Conservation (phyloP, 2,329 filamentous ascomycete species). For the Xylariales sp. region DNA sequence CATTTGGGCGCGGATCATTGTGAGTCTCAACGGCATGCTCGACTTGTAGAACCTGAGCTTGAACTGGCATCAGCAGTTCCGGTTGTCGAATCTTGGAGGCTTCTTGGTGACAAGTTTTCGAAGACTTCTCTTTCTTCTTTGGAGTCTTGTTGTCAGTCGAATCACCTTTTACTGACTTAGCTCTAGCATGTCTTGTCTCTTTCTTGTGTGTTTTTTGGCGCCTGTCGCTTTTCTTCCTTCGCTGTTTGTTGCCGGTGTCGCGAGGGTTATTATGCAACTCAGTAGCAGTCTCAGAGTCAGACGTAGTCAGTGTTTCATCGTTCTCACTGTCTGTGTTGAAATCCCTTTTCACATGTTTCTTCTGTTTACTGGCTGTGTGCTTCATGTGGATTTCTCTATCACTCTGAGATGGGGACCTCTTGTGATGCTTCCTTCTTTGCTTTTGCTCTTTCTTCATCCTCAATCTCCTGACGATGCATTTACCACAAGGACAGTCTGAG, state of each 20-base stretch:
- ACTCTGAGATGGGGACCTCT: too few relatives aligned
- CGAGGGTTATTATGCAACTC: not conserved
- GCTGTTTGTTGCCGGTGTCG: conserved; percentile 7
- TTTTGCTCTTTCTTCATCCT: conserved; percentile 16
- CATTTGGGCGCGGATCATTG: conserved; percentile 53
- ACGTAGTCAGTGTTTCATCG: conserved; percentile 5
- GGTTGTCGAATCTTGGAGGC: conserved; percentile 29
- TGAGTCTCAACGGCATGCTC: conserved; percentile 51
- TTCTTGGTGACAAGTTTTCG: conserved; percentile 5
- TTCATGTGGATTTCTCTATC: conserved; percentile 6
- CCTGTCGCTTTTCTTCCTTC: conserved; percentile 10
- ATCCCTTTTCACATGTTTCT: conserved; percentile 2
- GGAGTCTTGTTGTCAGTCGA: too few relatives aligned
- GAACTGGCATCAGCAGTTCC: conserved; percentile 42
- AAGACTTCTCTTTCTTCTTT: conserved; percentile 3
- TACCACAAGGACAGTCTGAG: conserved; percentile 28
- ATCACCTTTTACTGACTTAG: too few relatives aligned
- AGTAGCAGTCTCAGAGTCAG: conserved; percentile 1
- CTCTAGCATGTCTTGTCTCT: too few relatives aligned
- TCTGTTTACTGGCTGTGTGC: conserved; percentile 15
- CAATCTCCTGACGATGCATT: conserved; percentile 22
- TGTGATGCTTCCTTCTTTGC: conserved; percentile 1
- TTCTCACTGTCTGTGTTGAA: conserved; percentile 5
- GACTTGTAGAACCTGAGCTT: conserved; percentile 46
- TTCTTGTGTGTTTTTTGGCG: too few relatives aligned